Base-by-base conservation (phyloP, 139 green algal species). In the Tetraselmis chui region DNA sequence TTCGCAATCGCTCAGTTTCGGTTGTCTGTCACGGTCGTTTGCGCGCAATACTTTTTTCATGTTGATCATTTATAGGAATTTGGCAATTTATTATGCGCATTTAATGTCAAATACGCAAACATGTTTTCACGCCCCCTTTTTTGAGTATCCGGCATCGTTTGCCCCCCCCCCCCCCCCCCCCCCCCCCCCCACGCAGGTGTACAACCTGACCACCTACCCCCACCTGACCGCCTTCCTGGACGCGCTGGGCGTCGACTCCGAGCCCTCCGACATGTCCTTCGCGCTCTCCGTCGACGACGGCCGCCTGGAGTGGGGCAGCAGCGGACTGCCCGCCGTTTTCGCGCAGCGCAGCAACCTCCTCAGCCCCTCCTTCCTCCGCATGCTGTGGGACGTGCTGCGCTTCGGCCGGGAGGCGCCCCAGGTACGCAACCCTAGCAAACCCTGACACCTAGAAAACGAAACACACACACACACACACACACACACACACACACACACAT, bases 191-290 rank as follows among this genome's bases (percentile, higher is more conserved):
- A 18, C 31, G 0, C 89, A 97, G 92, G 94, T 98, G 0, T 97
- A 92, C 89, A 98, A 98, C 83, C 84, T 98, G 29, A 98, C 94
- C 23, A 99, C 94, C 2, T 99, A 99, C 80, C 95, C 95, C 0
- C 89, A 99, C 88, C 76, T 99, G 28, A 89, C 98, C 30, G 93
- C 90, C 0, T 93, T 98, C 45, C 89, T 99, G 79, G 94, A 98
- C 5, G 86, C 84, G 59, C 87, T 98, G 29, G 92, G 91, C 18
- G 94, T 99, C 1, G 95, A 97, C 81, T 92, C 89, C 0, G 90
- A 97, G 90, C 86, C 88, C 0, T 95, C 88, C 0, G 93, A 98
- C 82, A 99, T 99, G 96, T 97, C 92, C 1, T 99, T 99, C 83
- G 86, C 93, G 1, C 89, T 98, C 0, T 95, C 89, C 1, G 81